These are phyloP conservation scores for Ustilago crameri DNA, from an alignment of 1,284 basidiomycete species.

Conservation along the genomic window DNA sequence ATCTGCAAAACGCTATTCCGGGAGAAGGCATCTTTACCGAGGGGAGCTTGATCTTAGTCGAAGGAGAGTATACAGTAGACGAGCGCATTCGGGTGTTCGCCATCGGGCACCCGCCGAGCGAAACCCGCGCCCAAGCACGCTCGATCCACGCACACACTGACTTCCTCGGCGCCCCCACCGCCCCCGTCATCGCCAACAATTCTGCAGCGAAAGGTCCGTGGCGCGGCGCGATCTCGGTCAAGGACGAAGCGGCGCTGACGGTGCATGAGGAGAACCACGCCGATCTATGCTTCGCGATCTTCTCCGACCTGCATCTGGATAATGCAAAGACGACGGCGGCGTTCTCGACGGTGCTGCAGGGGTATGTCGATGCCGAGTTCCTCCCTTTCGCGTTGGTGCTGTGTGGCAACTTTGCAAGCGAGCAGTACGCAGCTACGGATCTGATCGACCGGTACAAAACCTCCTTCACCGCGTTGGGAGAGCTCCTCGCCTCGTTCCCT, in stretches of 20 bases:
- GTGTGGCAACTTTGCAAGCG: slow-evolving; percentile 90
- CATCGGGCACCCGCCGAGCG: slow-evolving; percentile 88
- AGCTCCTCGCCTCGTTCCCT: slow-evolving; percentile 84
- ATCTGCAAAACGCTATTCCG: slow-evolving; percentile 83
- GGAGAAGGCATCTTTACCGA: slow-evolving; percentile 97
- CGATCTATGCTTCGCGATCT: slow-evolving; percentile 82
- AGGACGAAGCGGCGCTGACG: slow-evolving; percentile 82
- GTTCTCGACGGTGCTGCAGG: slow-evolving; percentile 85
- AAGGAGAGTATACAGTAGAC: slow-evolving; percentile 95
- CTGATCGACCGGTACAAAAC: slow-evolving; percentile 82
- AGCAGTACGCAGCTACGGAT: slow-evolving; percentile 79
- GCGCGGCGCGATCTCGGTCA: slow-evolving; percentile 81
- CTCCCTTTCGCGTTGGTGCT: slow-evolving; percentile 84
- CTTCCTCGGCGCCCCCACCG: slow-evolving; percentile 78
- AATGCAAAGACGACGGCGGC: slow-evolving; percentile 83
- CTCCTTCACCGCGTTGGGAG: slow-evolving; percentile 74
- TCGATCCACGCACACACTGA: slow-evolving; percentile 40
- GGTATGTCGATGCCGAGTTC: slow-evolving; percentile 86
- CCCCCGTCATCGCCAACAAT: slow-evolving; percentile 11
- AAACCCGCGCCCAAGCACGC: slow-evolving; percentile 52
- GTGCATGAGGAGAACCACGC: slow-evolving; percentile 65
- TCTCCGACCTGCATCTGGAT: slow-evolving; percentile 96
- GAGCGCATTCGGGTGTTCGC: slow-evolving; percentile 88
- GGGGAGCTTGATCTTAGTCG: slow-evolving; percentile 91
- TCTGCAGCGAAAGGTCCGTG: slow-evolving; percentile 8